These are phyloP conservation scores for Candida railenensis DNA, from an alignment of 805 yeast genomes.

Conservation along the genomic window DNA sequence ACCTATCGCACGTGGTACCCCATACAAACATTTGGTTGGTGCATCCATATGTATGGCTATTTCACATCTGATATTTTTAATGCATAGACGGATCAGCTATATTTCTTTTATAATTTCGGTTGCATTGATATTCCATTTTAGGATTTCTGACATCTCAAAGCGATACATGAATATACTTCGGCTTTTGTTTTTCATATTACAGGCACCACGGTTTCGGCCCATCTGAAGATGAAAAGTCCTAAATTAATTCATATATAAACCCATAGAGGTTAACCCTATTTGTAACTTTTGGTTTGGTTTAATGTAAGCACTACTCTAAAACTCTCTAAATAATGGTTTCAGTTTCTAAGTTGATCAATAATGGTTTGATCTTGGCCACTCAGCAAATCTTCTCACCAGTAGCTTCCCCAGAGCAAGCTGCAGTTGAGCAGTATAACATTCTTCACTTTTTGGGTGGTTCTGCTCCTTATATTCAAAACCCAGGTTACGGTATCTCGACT, in stretches of 20 bases:
- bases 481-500: constrained; percentile 50
- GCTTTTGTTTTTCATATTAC: neutral
- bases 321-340: constrained; percentile 24
- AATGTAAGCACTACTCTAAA: constrained; percentile 2
- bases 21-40: neutral
- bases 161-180: neutral
- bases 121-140: neutral
- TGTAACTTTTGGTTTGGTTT: no score
- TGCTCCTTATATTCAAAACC: constrained; percentile 50
- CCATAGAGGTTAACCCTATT: no score
- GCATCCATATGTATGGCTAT: neutral
- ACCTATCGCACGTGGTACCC: neutral
- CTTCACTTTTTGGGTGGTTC: constrained; percentile 50
- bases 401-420: constrained; percentile 34
- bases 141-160: neutral
- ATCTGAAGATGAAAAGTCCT: no score
- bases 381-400: constrained; percentile 24
- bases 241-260: no score
- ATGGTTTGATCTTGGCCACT: constrained; percentile 32
- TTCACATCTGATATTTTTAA: neutral
- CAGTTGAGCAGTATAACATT: constrained; percentile 42
- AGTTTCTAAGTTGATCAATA: constrained; percentile 25
- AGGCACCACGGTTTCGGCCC: neutral
- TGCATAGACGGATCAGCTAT: neutral
- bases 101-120: neutral